Evolutionary conservation across 495 filamentous ascomycete species (phyloP), one percentile per base, ranked within the genome.

Genomic region (Thozetella sp.): DNA sequence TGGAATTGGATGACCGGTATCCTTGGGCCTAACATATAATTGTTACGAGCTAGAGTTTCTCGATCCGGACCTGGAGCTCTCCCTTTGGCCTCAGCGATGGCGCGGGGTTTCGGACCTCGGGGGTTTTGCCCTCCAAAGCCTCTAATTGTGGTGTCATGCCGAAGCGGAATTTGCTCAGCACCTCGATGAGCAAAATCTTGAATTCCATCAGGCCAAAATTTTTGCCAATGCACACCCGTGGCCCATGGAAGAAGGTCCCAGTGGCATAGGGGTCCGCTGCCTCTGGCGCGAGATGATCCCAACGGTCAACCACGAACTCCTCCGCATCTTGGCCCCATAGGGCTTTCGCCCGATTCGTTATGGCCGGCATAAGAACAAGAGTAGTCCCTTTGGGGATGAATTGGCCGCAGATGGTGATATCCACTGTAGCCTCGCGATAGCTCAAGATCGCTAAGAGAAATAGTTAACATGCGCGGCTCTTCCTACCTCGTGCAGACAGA

Each of bases 181-280:
- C 22, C 61, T 66, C 64, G 22, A 72, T 22, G 34, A 74, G 55
- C 25, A 71, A 27, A 12, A 50, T 40, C 64, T 74, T 74, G 55
- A 71, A 45, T 57, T 70, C 70, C 17, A 65, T 43, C 45, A 71
- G 15, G 22, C 69, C 66, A 53, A 67, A 70, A 17, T 61, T 34
- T 60, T 68, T 69, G 25, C 67, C 72, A 22, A 72, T 65, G 55
- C 70, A 74, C 0, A 65, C 40, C 17, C 72, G 52, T 27, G 67
- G 67, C 12, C 72, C 72, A 54, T 58, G 55, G 22, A 52, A 34
- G 43, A 73, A 73, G 4, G 60, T 60, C 50, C 58, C 27, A 9
- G 61, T 51, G 15, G 55, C 60, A 45, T 67, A 69, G 22, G 68
- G 68, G 25, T 27, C 56, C 12, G 51, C 55, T 10, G 65, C 63